Conservation (phyloP, 2,329 filamentous ascomycete genomes). For the Stromatinia cepivora region DNA sequence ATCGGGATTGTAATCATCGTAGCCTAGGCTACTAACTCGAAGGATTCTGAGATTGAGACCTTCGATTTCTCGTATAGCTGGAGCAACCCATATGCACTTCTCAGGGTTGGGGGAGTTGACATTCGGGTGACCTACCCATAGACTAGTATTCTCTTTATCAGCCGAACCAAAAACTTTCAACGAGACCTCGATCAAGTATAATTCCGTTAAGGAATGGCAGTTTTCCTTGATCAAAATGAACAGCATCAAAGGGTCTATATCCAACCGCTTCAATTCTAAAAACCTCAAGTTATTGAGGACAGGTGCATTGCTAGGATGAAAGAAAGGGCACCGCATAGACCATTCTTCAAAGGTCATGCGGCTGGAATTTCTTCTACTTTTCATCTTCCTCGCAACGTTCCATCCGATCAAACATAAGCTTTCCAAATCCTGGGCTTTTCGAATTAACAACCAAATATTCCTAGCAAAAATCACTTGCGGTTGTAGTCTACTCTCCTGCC, state of each 20-base stretch:
- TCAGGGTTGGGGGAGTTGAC: conserved; percentile 26
- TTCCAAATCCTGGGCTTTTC: conserved; percentile 47
- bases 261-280: conserved; percentile 40
- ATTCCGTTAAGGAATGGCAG: conserved; percentile 37
- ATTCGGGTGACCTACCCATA: conserved; percentile 39
- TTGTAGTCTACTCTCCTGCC: conserved; percentile 45
- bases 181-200: conserved; percentile 41
- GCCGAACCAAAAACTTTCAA: conserved; percentile 36
- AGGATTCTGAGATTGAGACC: conserved; percentile 37
- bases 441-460: conserved; percentile 53
- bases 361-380: conserved; percentile 30
- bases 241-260: conserved; percentile 36
- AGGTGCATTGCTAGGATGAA: conserved; percentile 24
- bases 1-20: conserved; percentile 38
- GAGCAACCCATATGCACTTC: conserved; percentile 36
- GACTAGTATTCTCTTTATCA: conserved; percentile 27
- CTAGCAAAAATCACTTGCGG: conserved; percentile 46
- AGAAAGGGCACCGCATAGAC: conserved; percentile 40
- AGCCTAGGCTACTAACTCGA: conserved; percentile 39
- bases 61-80: conserved; percentile 34
- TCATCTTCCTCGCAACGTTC: conserved; percentile 34
- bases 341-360: conserved; percentile 26
- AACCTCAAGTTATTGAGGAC: conserved; percentile 32
- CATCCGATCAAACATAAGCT: conserved; percentile 52
- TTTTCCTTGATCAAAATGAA: conserved; percentile 36